Base-by-base conservation (phyloP, 1,139 yeast genomes). In the Candida glucosophila region DNA sequence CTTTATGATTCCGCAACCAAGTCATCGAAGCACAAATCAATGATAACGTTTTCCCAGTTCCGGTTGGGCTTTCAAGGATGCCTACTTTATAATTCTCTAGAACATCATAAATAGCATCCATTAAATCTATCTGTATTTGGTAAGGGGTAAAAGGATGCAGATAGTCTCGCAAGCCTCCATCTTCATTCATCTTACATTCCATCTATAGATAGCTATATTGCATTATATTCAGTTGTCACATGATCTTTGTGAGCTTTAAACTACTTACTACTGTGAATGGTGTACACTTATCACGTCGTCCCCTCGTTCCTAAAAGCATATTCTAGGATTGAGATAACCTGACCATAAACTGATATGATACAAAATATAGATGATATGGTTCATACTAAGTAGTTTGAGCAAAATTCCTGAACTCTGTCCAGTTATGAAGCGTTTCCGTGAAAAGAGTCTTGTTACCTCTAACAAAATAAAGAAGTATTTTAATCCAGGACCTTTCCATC, bases 41-140 rank as follows among this genome's bases (percentile, higher is more conserved):
- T 1, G 95, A 83, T 6, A 88, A 56, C 0, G 96, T 86, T 51
- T 88, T 88, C 4, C 97, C 97, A 2, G 92, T 82, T 3, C 97
- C 98, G 0, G 98, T 88, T 0, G 98, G 97, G 35, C 93, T 79
- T 48, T 88, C 97, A 43, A 88, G 80, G 5, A 88, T 59, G 0
- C 94, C 95, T 2, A 88, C 59, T 44, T 79, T 82, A 46, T 65
- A 73, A 15, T 62, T 60, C 7, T 67, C 63, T 9, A 88, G 60
- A 2, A 85, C 67, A 14, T 69, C 70, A 43, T 80, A 80, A 12
- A 90, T 66, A 15, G 76, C 70, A 22, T 62, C 59, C 97, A 88
- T 88, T 35, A 88, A 68, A 37, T 78, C 72, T 19, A 67, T 26
- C 48, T 88, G 97, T 34, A 88, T 86, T 15, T 61, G 62, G 49